Percentiles rank a stretch among this genome's conserved stretches.
Evolutionary conservation across 768 basidiomycete genomes (phyloP).

Genomic region (Gautieria morchelliformis): DNA sequence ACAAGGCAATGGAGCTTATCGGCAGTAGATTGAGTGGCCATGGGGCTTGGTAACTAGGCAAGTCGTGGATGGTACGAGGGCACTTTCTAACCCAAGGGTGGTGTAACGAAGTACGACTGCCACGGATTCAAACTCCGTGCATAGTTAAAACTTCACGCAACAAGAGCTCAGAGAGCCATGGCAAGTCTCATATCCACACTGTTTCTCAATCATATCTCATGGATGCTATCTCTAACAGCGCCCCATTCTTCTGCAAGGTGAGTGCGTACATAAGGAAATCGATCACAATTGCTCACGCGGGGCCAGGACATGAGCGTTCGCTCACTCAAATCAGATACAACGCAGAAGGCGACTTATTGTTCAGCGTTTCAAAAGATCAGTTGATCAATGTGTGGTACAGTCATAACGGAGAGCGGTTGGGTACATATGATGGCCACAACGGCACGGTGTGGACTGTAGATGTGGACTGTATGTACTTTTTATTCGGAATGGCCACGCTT

Average conservation of each 20-base stretch:
- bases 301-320: constrained; percentile 87
- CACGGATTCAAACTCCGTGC: too few relatives aligned
- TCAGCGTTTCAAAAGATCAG: constrained; percentile 93
- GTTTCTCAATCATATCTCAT: too few relatives aligned
- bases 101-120: too few relatives aligned
- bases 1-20: too few relatives aligned
- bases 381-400: constrained; percentile 95
- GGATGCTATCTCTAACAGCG: constrained; percentile 14
- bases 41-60: too few relatives aligned
- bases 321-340: constrained; percentile 98
- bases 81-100: too few relatives aligned
- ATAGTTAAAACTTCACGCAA: too few relatives aligned
- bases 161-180: too few relatives aligned
- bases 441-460: constrained; percentile 96
- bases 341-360: constrained; percentile 88
- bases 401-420: constrained; percentile 93
- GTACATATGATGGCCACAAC: constrained; percentile 94
- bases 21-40: too few relatives aligned
- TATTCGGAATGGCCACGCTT: background rate
- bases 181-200: too few relatives aligned
- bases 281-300: constrained; percentile 5
- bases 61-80: too few relatives aligned
- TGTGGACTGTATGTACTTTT: constrained; percentile 69
- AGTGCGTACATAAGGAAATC: background rate
- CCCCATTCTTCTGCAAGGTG: constrained; percentile 28